Evolutionary conservation across 306 rosid genomes (phyloP).

Genomic region (Echinosophora koreensis): DNA sequence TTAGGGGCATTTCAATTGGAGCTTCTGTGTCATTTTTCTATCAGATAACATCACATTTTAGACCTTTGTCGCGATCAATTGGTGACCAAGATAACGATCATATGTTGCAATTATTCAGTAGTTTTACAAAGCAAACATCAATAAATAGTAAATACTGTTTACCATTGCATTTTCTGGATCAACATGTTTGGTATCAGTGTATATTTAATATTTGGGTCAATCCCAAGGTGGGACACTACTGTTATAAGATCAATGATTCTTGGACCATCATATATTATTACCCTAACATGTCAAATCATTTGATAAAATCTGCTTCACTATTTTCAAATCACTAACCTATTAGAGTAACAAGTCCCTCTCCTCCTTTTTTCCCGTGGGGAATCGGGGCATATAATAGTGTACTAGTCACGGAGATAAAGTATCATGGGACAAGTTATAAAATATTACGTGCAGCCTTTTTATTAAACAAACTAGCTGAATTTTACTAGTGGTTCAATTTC

Average conservation of each 20-base stretch:
- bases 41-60: constrained; percentile 36
- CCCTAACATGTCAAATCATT: constrained; percentile 49
- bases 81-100: constrained; percentile 42
- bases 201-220: constrained; percentile 65
- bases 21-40: constrained; percentile 18
- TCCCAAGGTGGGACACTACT: constrained; percentile 53
- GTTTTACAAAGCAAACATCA: constrained; percentile 33
- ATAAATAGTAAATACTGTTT: constrained; percentile 15
- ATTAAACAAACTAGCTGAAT: constrained; percentile 12
- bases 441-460: constrained; percentile 3
- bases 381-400: constrained; percentile 7
- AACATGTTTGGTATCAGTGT: constrained; percentile 11
- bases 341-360: constrained; percentile 29
- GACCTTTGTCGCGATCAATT: constrained; percentile 35
- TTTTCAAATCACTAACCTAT: constrained; percentile 44
- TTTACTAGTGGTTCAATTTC: not conserved
- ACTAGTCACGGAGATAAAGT: constrained; percentile 36
- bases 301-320: constrained; percentile 44
- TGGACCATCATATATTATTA: constrained; percentile 56
- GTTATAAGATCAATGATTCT: constrained; percentile 50
- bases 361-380: constrained; percentile 3
- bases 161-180: constrained; percentile 37
- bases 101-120: constrained; percentile 17
- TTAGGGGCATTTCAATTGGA: not conserved
- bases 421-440: constrained; percentile 34